These are phyloP conservation scores for Raffaelea arxii DNA, from an alignment of 2,329 filamentous ascomycete species.

Conservation along the genomic window DNA sequence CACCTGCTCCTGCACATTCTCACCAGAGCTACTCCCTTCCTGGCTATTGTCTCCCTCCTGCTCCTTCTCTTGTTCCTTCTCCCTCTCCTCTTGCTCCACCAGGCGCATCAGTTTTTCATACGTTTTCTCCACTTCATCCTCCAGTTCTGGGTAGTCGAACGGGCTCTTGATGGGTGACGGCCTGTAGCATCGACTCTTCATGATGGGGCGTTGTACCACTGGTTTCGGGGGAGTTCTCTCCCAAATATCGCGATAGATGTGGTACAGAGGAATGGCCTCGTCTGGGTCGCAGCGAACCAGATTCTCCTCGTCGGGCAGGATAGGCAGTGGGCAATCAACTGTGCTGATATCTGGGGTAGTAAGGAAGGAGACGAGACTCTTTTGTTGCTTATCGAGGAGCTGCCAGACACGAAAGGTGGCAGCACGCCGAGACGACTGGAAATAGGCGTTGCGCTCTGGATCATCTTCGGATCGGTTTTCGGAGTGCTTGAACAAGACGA, in stretches of 20 bases:
- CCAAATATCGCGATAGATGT: background rate
- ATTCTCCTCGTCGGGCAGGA: background rate
- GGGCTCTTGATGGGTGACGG: too few relatives aligned
- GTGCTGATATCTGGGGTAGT: background rate
- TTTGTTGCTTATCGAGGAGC: background rate
- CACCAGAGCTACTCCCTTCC: too few relatives aligned
- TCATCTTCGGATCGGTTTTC: background rate
- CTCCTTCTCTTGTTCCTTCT: too few relatives aligned
- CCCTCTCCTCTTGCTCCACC: too few relatives aligned
- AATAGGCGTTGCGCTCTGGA: background rate
- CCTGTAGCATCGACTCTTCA: too few relatives aligned
- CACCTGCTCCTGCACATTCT: too few relatives aligned
- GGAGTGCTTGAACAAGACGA: slow-evolving; percentile 17
- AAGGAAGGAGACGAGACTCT: background rate
- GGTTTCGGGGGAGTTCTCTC: too few relatives aligned
- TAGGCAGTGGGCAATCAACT: background rate
- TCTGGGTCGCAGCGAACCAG: background rate
- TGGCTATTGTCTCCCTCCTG: too few relatives aligned
- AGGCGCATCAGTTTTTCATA: too few relatives aligned
- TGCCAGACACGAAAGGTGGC: background rate
- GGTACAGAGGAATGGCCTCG: background rate
- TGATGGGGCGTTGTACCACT: too few relatives aligned
- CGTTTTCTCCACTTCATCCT: too few relatives aligned
- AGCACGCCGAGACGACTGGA: background rate
- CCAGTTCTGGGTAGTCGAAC: too few relatives aligned